These are phyloP conservation scores for Oenanthe sinensis DNA, from an alignment of 129 eudicot genomes.

Conservation along the genomic window DNA sequence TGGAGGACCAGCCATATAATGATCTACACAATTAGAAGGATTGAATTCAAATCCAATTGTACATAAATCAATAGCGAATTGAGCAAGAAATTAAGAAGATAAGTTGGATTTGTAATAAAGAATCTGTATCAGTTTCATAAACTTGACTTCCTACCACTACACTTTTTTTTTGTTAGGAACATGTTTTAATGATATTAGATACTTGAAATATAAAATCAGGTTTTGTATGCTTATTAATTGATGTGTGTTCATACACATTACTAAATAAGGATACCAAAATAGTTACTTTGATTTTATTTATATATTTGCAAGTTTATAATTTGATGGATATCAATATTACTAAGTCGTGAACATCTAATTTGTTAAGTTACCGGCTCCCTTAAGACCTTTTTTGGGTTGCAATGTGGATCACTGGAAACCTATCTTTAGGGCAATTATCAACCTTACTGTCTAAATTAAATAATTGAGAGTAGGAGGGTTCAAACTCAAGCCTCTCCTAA, in stretches of 20 bases:
- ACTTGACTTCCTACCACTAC: no score
- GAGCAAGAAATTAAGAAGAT: neutral
- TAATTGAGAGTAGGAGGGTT: no score
- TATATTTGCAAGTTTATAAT: neutral
- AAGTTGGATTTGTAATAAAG: neutral
- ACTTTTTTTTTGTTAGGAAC: neutral
- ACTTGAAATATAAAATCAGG: neutral
- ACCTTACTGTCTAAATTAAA: no score
- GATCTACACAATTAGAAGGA: constrained; percentile 41
- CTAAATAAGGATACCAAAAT: neutral
- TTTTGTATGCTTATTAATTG: no score
- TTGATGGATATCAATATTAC: neutral
- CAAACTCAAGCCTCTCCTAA: no score
- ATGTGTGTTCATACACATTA: neutral
- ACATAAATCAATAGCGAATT: neutral
- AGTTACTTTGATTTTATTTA: neutral
- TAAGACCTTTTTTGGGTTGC: no score
- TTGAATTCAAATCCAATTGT: neutral
- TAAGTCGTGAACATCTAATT: neutral
- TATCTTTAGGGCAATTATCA: no score
- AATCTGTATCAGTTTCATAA: neutral
- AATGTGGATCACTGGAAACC: no score
- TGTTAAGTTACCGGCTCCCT: no score
- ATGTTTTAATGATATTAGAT: neutral
- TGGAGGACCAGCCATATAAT: constrained; percentile 53